phyloP scores from a whole-genome alignment of 2,329 filamentous ascomycete species.

The Colletotrichum nymphaeae region DNA sequence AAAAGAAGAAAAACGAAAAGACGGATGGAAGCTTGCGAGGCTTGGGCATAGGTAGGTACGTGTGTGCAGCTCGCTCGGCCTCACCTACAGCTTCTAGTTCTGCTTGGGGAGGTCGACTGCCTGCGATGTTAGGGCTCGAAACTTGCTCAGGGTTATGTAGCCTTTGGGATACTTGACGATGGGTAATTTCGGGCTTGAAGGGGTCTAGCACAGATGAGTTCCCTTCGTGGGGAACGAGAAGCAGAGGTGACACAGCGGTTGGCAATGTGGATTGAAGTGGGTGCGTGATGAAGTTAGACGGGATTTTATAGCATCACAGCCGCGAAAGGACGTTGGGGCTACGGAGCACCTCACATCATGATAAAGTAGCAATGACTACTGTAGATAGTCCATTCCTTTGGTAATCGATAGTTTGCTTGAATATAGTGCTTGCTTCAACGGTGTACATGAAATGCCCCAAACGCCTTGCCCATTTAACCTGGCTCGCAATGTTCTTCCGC shows the following conservation, averaged over 20 bases:
- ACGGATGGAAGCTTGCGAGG: not conserved
- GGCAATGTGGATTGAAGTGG: not conserved
- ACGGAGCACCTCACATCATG: not conserved
- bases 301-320: not conserved
- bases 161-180: not conserved
- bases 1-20: not conserved
- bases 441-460: not conserved
- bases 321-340: not conserved
- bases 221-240: not conserved
- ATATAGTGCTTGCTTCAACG: not conserved
- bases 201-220: not conserved
- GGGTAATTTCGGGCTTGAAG: no score
- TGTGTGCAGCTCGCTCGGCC: not conserved
- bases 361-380: not conserved
- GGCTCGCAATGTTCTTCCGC: not conserved
- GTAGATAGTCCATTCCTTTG: not conserved
- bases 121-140: not conserved
- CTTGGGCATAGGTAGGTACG: no score
- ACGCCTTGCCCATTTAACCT: conserved; percentile 4
- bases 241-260: not conserved
- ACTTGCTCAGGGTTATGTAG: not conserved
- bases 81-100: not conserved
- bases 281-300: not conserved
- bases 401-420: not conserved
- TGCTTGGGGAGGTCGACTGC: not conserved